Percentiles rank a stretch among this genome's conserved stretches.
Conservation (phyloP, 164 flowering plant species). For the Protea cynaroides region DNA sequence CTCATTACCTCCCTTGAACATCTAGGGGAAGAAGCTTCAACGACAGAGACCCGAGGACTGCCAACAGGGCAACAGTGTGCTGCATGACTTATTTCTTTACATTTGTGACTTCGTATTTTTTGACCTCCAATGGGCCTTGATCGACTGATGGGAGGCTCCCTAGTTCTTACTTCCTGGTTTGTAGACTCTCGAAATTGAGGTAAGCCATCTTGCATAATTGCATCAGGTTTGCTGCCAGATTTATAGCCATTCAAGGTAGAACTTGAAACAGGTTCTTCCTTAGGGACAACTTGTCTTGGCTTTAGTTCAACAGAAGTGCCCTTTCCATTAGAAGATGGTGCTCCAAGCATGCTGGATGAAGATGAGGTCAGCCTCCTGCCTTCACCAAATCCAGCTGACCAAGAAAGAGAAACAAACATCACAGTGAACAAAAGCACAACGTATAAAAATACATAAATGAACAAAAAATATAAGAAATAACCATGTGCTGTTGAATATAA, state of each 20-base stretch:
- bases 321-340: constrained; percentile 28
- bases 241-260: constrained; percentile 25
- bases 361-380: constrained; percentile 22
- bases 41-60: constrained; percentile 21
- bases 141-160: constrained; percentile 26
- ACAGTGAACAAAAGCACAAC: not conserved
- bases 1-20: constrained; percentile 31
- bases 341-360: constrained; percentile 20
- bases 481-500: not conserved
- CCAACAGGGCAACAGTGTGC: constrained; percentile 36
- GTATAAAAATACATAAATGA: constrained; percentile 6
- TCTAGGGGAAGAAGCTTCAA: constrained; percentile 35
- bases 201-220: constrained; percentile 25
- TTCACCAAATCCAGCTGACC: constrained; percentile 21
- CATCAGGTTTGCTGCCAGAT: constrained; percentile 19
- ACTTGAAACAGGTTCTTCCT: constrained; percentile 32
- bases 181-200: constrained; percentile 29
- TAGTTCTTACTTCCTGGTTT: constrained; percentile 33
- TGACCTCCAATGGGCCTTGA: constrained; percentile 25
- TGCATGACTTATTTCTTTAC: constrained; percentile 45
- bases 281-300: constrained; percentile 25
- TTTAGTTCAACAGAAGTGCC: constrained; percentile 29
- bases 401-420: constrained; percentile 5
- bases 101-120: constrained; percentile 30
- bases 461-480: not conserved